These are phyloP conservation scores for Colletotrichum incanum DNA, from an alignment of 2,329 filamentous ascomycete genomes.

Conservation along the genomic window DNA sequence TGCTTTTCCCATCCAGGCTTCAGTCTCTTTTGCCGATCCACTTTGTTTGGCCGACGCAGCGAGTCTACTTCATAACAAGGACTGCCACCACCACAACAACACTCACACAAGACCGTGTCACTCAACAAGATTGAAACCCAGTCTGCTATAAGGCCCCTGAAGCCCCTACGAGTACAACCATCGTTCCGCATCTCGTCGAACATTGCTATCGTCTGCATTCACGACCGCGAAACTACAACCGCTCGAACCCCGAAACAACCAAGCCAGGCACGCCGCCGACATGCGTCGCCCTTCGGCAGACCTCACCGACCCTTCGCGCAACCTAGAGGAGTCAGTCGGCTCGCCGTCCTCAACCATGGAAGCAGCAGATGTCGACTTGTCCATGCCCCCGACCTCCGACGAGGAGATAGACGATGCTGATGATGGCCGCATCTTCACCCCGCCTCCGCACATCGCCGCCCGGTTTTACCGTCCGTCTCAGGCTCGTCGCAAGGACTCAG, in stretches of 20 bases:
- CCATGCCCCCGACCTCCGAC: conserved; percentile 54
- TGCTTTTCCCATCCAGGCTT: conserved; percentile 22
- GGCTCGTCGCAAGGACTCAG: conserved; percentile 80
- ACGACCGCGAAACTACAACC: conserved; percentile 27
- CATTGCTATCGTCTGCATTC: not conserved
- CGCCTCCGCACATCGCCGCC: conserved; percentile 83
- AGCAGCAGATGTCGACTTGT: conserved; percentile 54
- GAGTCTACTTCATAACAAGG: conserved; percentile 1
- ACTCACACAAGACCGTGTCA: not conserved
- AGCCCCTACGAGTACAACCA: not conserved
- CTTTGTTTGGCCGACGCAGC: conserved; percentile 24
- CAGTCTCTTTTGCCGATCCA: conserved; percentile 25
- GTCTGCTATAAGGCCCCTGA: not conserved
- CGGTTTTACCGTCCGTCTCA: conserved; percentile 81
- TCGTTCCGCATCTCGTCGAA: not conserved
- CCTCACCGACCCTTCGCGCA: conserved; percentile 59
- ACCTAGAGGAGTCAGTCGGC: conserved; percentile 55
- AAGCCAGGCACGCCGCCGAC: conserved; percentile 45
- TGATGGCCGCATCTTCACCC: conserved; percentile 65
- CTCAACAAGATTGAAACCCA: not conserved
- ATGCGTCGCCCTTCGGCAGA: conserved; percentile 62
- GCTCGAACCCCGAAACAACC: conserved; percentile 19
- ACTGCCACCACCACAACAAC: not conserved
- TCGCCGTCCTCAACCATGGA: conserved; percentile 49
- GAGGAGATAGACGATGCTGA: conserved; percentile 54